Evolutionary conservation across 306 rosid genomes (phyloP).

Genomic region (Gillenia trifoliata): DNA sequence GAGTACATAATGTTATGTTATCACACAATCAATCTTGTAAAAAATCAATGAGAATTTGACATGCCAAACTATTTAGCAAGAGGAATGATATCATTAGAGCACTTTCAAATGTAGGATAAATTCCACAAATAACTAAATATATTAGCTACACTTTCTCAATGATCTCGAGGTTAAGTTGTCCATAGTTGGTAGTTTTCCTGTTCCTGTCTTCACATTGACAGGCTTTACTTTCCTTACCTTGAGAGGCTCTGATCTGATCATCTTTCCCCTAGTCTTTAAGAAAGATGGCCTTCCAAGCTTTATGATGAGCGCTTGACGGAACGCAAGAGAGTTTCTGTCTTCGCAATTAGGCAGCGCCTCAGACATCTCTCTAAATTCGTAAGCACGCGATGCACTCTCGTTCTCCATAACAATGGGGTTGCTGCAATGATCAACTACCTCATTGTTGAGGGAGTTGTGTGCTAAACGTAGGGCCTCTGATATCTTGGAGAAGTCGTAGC

Average conservation of each 20-base stretch:
- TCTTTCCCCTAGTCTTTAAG: neutral
- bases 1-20: neutral
- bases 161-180: neutral
- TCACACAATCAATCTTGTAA: neutral
- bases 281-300: neutral
- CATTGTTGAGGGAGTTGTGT: neutral
- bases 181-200: neutral
- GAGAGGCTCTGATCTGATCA: conserved; percentile 1
- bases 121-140: neutral
- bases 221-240: neutral
- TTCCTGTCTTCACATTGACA: neutral
- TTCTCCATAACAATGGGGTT: neutral
- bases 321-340: neutral
- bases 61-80: neutral
- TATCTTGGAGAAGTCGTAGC: conserved; percentile 6
- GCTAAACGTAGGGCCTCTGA: neutral
- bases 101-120: neutral
- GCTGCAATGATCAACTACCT: neutral
- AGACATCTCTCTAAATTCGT: neutral
- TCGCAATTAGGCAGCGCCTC: neutral
- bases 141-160: conserved; percentile 1
- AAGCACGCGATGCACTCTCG: neutral
- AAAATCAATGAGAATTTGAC: neutral
- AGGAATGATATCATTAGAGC: neutral
- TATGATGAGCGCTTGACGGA: neutral